Evolutionary conservation across 31 red algal genomes (phyloP).

Genomic region (Asparagopsis taxiformis): DNA sequence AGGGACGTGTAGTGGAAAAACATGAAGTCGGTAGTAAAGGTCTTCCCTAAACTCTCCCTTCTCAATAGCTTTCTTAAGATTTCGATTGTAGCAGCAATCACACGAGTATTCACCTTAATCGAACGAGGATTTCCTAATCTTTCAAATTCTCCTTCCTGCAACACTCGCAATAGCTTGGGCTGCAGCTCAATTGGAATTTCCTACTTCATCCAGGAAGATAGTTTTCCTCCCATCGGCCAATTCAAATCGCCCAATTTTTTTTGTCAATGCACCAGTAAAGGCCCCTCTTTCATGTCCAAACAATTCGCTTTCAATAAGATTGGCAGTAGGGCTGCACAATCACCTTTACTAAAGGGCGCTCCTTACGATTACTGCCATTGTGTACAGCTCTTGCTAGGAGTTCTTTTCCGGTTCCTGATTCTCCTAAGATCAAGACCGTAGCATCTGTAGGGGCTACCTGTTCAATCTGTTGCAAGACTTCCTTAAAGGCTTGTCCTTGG

Average conservation of each 20-base stretch:
- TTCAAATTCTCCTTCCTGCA: constrained; percentile 4
- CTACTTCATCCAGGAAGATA: constrained; percentile 30
- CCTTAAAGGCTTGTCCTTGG: too few relatives aligned
- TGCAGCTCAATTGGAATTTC: background rate
- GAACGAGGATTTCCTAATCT: background rate
- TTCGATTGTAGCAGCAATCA: constrained; percentile 15
- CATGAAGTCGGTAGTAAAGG: constrained; percentile 10
- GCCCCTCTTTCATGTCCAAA: constrained; percentile 16
- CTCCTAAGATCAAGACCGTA: background rate
- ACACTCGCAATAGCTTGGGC: constrained; percentile 3
- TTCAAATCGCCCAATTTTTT: constrained; percentile 10
- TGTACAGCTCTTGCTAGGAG: constrained; percentile 1
- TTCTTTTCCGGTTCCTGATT: constrained; percentile 21
- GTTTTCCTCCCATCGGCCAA: too few relatives aligned
- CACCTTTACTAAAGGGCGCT: background rate
- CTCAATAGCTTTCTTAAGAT: background rate
- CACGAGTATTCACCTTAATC: background rate
- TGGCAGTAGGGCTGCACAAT: constrained; percentile 10
- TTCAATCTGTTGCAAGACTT: background rate
- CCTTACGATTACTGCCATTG: background rate
- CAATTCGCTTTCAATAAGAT: constrained; percentile 17
- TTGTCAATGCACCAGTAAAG: constrained; percentile 7
- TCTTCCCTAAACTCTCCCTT: constrained; percentile 14
- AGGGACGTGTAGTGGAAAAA: background rate
- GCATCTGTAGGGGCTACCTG: constrained; percentile 2